Base-by-base conservation (phyloP, 2,329 filamentous ascomycete genomes). In the Aureobasidium melanogenum region DNA sequence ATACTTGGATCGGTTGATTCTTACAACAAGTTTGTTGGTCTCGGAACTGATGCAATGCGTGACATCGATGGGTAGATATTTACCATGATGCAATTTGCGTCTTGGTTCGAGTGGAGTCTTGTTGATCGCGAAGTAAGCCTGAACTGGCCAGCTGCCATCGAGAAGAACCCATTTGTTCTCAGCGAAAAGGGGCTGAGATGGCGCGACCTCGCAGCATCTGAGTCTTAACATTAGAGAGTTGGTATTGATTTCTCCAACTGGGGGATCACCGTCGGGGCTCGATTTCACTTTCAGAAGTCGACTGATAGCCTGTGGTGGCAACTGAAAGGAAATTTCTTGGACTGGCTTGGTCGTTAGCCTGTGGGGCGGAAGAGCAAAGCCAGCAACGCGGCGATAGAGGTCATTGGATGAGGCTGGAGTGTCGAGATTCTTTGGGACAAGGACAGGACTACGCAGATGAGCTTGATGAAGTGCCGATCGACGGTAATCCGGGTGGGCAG, bases 61-160 rank as follows among this genome's bases (percentile, higher is more conserved):
- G 26, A 96, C 76, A 66, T 96, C 90, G 6, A 89, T 77, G 0
- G 92, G 86, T 9, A 91, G 73, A 67, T 95, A 89, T 66, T 86
- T 89, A 12, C 86, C 86, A 68, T 92, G 82, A 64, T 94, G 86
- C 0, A 83, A 72, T 67, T 89, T 90, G 30, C 88, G 82, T 43
- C 87, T 82, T 17, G 90, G 71, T 12, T 84, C 76, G 1, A 82
- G 68, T 19, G 65, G 50, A 0, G 74, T 69, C 0, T 73, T 77
- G 66, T 96, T 96, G 63, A 95, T 72, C 17, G 81, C 78, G 63
- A 93, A 79, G 63, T 86, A 89, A 0, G 91, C 78, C 55, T 83
- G 81, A 38, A 81, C 77, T 0, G 91, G 89, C 91, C 91, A 97
- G 24, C 73, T 69, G 6, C 82, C 87, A 36, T 87, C 82, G n/a